A percentile compares a stretch with the other conserved stretches of the same genome.
Evolutionary conservation across 1,139 yeast species (phyloP).

Genomic region (Yamadazyma songkhlaensis): DNA sequence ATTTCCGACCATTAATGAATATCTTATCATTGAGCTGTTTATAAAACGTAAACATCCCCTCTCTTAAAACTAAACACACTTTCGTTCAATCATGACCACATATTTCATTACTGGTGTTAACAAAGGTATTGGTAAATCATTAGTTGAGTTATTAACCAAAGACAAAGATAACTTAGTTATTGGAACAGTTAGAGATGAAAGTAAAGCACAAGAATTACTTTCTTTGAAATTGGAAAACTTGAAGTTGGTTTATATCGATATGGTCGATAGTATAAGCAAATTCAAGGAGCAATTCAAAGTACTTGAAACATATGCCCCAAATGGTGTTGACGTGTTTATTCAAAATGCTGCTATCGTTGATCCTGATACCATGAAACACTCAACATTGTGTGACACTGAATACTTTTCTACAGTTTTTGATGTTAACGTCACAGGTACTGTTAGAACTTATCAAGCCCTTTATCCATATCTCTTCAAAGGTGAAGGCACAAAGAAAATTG

Average conservation of each 20-base stretch:
- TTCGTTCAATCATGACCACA: constrained; percentile 6
- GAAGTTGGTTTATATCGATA: constrained; percentile 3
- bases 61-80: too few relatives aligned
- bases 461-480: constrained; percentile 8
- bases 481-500: constrained; percentile 7
- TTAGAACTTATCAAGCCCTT: constrained; percentile 3
- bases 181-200: constrained; percentile 6
- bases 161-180: constrained; percentile 20
- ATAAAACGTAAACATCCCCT: too few relatives aligned
- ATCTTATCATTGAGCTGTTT: too few relatives aligned
- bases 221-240: constrained; percentile 4
- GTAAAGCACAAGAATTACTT: not conserved
- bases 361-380: constrained; percentile 2
- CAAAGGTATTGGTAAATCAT: constrained; percentile 28
- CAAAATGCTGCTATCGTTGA: constrained; percentile 5
- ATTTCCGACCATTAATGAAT: too few relatives aligned
- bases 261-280: not conserved
- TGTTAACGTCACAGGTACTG: constrained; percentile 9
- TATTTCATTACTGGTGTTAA: constrained; percentile 26
- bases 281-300: constrained; percentile 1
- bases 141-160: constrained; percentile 19
- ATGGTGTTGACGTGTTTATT: constrained; percentile 7
- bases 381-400: constrained; percentile 9
- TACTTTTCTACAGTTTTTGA: constrained; percentile 5
- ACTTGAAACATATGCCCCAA: constrained; percentile 7